Conservation (phyloP, 2,329 filamentous ascomycete species). For the Colletotrichum higginsianum region DNA sequence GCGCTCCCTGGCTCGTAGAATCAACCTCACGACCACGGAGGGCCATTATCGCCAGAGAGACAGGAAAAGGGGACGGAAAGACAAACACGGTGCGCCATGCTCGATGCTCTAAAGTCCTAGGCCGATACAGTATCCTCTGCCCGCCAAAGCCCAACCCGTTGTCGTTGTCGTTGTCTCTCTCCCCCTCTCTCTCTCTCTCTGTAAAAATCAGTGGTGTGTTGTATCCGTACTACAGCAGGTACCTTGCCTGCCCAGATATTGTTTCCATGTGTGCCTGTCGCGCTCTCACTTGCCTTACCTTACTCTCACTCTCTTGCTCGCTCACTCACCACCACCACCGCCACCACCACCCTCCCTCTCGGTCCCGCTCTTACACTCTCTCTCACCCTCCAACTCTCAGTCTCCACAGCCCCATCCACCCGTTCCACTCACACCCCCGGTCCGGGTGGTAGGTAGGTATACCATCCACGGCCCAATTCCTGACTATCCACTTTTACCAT, state of each 20-base stretch:
- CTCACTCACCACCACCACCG: neutral
- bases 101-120: neutral
- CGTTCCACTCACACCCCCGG: slow-evolving; percentile 18
- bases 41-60: neutral
- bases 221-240: neutral
- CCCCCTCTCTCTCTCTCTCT: neutral
- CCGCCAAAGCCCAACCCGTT: slow-evolving; percentile 4
- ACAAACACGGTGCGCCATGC: neutral
- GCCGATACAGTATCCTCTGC: neutral
- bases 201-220: neutral
- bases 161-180: slow-evolving; percentile 18
- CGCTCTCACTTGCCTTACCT: neutral
- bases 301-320: neutral
- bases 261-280: no score
- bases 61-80: neutral
- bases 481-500: slow-evolving; percentile 20
- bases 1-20: neutral
- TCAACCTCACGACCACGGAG: slow-evolving; percentile 1
- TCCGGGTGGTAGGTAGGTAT: slow-evolving; percentile 3
- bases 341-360: slow-evolving; percentile 11
- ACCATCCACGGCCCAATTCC: slow-evolving; percentile 23
- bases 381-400: neutral
- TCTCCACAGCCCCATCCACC: slow-evolving; percentile 29
- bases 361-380: slow-evolving; percentile 2
- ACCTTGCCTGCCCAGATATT: no score